Evolutionary conservation across 2,329 filamentous ascomycete genomes (phyloP).

Genomic region (Hypoxylon rubiginosum): DNA sequence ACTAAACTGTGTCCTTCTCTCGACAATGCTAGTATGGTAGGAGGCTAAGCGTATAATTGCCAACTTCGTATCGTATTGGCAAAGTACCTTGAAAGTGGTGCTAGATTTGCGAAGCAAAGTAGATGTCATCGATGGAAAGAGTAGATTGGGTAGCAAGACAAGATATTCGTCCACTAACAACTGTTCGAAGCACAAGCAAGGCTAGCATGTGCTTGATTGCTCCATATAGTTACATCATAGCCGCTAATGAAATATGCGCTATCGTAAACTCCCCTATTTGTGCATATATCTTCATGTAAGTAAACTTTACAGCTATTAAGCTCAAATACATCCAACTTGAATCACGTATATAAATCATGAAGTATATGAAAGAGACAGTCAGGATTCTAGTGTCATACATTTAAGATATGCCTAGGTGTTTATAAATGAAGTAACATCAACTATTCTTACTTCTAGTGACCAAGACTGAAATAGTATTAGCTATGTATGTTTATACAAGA

Average conservation of each 20-base stretch:
- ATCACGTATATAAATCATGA: neutral
- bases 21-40: constrained; percentile 9
- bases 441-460: no score
- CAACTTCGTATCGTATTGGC: constrained; percentile 7
- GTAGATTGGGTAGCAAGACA: constrained; percentile 27
- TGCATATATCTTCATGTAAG: constrained; percentile 12
- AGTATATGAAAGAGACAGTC: neutral
- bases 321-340: neutral
- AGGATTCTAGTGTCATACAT: no score
- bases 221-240: constrained; percentile 44
- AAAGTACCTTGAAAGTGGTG: constrained; percentile 10
- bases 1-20: constrained; percentile 1
- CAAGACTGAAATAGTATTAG: neutral
- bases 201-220: constrained; percentile 23
- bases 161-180: constrained; percentile 1
- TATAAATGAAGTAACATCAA: no score
- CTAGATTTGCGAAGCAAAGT: constrained; percentile 25
- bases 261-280: constrained; percentile 17
- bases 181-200: constrained; percentile 19
- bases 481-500: neutral
- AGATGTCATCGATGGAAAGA: constrained; percentile 40
- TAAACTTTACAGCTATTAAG: neutral
- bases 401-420: no score
- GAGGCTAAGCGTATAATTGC: neutral
- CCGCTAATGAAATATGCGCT: constrained; percentile 11